Base-by-base conservation (phyloP, 2,329 filamentous ascomycete species). In the Phialemoniopsis sp. region DNA sequence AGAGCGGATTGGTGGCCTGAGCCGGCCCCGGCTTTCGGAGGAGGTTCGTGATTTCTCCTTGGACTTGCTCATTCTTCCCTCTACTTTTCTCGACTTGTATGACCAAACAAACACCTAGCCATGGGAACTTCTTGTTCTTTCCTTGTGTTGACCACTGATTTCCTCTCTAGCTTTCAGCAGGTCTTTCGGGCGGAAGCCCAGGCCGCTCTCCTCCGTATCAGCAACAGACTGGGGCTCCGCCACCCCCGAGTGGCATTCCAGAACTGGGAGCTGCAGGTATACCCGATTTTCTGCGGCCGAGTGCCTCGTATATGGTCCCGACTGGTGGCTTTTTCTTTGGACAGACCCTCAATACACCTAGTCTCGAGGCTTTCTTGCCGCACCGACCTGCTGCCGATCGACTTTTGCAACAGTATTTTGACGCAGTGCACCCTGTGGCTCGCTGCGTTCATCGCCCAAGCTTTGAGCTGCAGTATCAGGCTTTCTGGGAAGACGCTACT, bases 1-100 rank as follows among this genome's bases (percentile, higher is more conserved):
- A 3, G 85, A 89, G 53, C 72, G 85, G 29, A 78, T 89, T 46
- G 86, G 86, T 13, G 85, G 85, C 1, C 75, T 86, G 48, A 81
- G 85, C 32, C 70, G 85, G 34, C 85, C 85, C 3, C 79, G 80
- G 49, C 72, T 89, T 41, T 73, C 77, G 4, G 80, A 88, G 57
- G 85, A 89, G 68, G 78, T 86, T 65, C 46, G 66, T 9, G 13
- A 12, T 13, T 19, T 37, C 16, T 17, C 38, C 12, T 36, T 15
- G 3, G 14, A 18, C 7, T 21, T 15, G 13, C 7, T n/a, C n/a
- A n/a, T n/a, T n/a, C n/a, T n/a, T n/a, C n/a, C n/a, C n/a, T n/a
- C n/a, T n/a, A n/a, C n/a, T n/a, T n/a, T n/a, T n/a, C n/a, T n/a
- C n/a, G n/a, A n/a, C n/a, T n/a, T n/a, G n/a, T n/a, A n/a, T n/a